Conservation (phyloP, 176 grass and related monocot genomes). For the Ensete glaucum region DNA sequence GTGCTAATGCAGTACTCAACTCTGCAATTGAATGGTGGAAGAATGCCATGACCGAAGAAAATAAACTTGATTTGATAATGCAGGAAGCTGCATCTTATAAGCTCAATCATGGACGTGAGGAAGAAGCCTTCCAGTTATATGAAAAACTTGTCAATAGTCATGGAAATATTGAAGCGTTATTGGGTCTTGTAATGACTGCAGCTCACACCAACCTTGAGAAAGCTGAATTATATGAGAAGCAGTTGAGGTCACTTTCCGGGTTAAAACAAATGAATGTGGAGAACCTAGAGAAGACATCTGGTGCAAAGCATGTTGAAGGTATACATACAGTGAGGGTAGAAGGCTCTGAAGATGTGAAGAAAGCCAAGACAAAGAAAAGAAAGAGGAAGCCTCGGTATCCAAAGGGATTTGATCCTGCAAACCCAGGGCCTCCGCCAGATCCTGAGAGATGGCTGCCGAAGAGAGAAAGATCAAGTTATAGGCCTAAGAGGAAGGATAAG, state of each 20-base stretch:
- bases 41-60: conserved; percentile 77
- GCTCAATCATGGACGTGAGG: conserved; percentile 60
- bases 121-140: conserved; percentile 63
- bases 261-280: conserved; percentile 62
- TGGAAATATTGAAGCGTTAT: conserved; percentile 59
- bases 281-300: conserved; percentile 73
- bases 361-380: conserved; percentile 75
- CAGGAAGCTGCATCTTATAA: conserved; percentile 77
- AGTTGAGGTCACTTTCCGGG: conserved; percentile 67
- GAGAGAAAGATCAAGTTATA: conserved; percentile 77
- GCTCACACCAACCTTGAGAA: conserved; percentile 61
- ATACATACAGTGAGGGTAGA: conserved; percentile 39
- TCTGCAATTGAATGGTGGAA: conserved; percentile 79
- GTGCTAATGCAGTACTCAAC: conserved; percentile 48
- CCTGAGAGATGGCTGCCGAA: conserved; percentile 88
- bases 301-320: conserved; percentile 63
- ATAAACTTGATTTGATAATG: conserved; percentile 63
- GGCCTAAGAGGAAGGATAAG: conserved; percentile 91
- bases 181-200: conserved; percentile 67
- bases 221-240: conserved; percentile 80
- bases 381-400: conserved; percentile 82
- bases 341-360: conserved; percentile 49
- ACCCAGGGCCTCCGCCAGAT: conserved; percentile 73
- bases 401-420: conserved; percentile 75
- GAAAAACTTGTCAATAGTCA: conserved; percentile 74